These are phyloP conservation scores for Phytophthora agathidicida DNA, from an alignment of 352 stramenopile species.

Conservation along the genomic window DNA sequence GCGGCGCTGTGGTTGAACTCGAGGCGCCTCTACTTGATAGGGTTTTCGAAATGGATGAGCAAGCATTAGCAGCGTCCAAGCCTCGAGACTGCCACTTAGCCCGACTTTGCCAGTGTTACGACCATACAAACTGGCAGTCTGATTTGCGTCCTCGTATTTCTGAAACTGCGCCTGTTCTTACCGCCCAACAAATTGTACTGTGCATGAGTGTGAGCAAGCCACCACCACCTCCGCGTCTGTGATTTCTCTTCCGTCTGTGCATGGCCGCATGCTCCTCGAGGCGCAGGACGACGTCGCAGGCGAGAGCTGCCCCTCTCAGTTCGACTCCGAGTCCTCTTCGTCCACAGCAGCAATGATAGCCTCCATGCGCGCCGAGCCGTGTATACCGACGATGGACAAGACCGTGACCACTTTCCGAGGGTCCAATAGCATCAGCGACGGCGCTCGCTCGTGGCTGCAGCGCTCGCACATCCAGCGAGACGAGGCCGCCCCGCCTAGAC, in stretches of 20 bases:
- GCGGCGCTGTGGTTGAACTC: slow-evolving; percentile 20
- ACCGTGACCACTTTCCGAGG: slow-evolving; percentile 6
- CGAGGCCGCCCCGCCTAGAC: slow-evolving; percentile 3
- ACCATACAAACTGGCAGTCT: no score
- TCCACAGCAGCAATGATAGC: slow-evolving; percentile 21
- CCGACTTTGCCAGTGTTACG: no score
- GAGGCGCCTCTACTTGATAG: background rate
- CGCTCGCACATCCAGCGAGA: slow-evolving; percentile 28
- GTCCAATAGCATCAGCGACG: background rate
- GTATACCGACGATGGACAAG: slow-evolving; percentile 1
- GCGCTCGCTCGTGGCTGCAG: slow-evolving; percentile 6
- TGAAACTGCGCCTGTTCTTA: slow-evolving; percentile 30
- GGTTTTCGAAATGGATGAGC: slow-evolving; percentile 16
- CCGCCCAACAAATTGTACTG: slow-evolving; percentile 2
- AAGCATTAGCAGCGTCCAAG: slow-evolving; percentile 23
- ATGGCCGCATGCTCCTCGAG: slow-evolving; percentile 40
- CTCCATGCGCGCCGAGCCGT: slow-evolving; percentile 9
- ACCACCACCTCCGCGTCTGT: background rate
- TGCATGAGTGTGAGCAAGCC: slow-evolving; percentile 9
- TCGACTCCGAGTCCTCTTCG: slow-evolving; percentile 19
- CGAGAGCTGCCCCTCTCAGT: slow-evolving; percentile 39
- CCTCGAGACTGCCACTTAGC: background rate
- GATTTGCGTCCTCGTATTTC: no score
- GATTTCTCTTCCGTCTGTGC: slow-evolving; percentile 19
- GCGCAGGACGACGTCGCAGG: slow-evolving; percentile 37